Evolutionary conservation across 257 asterid genomes (phyloP), one percentile per base, ranked within the genome.

Genomic region (Echites panduratus): DNA sequence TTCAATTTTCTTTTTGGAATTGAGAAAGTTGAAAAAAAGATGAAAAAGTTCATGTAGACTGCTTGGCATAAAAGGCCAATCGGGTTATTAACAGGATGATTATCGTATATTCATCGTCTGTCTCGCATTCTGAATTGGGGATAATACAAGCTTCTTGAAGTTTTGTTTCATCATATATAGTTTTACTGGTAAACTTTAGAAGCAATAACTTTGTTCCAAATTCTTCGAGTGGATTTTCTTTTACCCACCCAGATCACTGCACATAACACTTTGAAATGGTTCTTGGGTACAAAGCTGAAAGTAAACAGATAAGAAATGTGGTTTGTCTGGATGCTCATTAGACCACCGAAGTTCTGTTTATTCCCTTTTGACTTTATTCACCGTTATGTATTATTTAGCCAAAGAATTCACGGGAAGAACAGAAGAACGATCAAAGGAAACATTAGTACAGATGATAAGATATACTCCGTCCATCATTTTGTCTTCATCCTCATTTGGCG

Each of bases 371-470:
- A 38, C 49, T 2, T 20, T 35, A 61, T 61, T 32, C 47, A 16
- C 40, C 68, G 17, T 62, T 62, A 45, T 62, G 45, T 59, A 57
- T 29, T 9, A 7, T 44, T 58, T 0, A 13, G 22, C 16, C 45
- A 44, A 16, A 3, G 32, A 67, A 61, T 16, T 72, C 76, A 72
- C 76, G 76, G 75, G 75, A 73, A 62, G 61, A 58, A 72, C 61
- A 59, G 29, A 47, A 9, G 47, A 59, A 73, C 50, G 17, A 61
- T 27, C 50, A 11, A 4, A 17, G 8, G 4, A n/a, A 52, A 17
- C 35, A 59, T 14, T 45, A 26, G 43, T 66, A 44, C 45, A 62
- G 26, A 8, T 62, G 66, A 38, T 56, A 56, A 53, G 73, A 70
- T 52, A 4, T 4, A n/a, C 29, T 4, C 4, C 11, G 10, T 20